These are phyloP conservation scores for Epicoccum sorghinum DNA, from an alignment of 2,329 filamentous ascomycete genomes.

Conservation along the genomic window DNA sequence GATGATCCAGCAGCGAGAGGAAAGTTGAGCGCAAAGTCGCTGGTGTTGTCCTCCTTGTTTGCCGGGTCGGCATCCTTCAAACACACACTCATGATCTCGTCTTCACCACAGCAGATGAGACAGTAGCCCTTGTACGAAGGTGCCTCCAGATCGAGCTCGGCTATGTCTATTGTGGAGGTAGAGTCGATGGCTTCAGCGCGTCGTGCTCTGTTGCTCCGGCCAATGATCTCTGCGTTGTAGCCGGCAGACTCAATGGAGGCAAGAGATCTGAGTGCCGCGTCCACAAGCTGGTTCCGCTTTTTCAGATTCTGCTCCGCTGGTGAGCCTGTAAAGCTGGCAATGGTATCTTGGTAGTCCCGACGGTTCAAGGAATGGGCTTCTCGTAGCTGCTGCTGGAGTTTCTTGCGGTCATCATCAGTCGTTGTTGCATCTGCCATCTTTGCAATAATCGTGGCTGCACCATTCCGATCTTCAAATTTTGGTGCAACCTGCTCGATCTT, in stretches of 20 bases:
- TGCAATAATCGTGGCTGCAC: conserved; percentile 36
- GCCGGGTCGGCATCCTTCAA: conserved; percentile 33
- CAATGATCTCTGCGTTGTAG: conserved; percentile 43
- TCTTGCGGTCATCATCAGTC: conserved; percentile 16
- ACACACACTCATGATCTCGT: conserved; percentile 44
- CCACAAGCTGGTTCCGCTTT: conserved; percentile 36
- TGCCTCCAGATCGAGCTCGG: conserved; percentile 34
- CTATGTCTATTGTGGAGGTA: conserved; percentile 20
- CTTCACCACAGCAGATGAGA: conserved; percentile 40
- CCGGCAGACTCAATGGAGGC: conserved; percentile 34
- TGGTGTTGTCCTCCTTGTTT: conserved; percentile 36
- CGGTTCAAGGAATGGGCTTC: conserved; percentile 39
- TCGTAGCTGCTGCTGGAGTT: conserved; percentile 33
- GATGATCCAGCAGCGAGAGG: conserved; percentile 40
- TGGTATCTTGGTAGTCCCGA: conserved; percentile 25
- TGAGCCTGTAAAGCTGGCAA: conserved; percentile 22
- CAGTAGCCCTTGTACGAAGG: conserved; percentile 37
- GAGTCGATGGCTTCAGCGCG: conserved; percentile 32
- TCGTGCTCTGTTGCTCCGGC: conserved; percentile 42
- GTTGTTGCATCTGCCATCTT: conserved; percentile 21
- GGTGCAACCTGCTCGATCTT: conserved; percentile 37
- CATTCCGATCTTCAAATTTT: conserved; percentile 39
- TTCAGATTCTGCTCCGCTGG: conserved; percentile 10
- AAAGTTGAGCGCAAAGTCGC: conserved; percentile 44
- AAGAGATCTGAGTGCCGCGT: conserved; percentile 34